Conservation (phyloP, 106 monocot species). For the Dactylorhiza incarnata region DNA sequence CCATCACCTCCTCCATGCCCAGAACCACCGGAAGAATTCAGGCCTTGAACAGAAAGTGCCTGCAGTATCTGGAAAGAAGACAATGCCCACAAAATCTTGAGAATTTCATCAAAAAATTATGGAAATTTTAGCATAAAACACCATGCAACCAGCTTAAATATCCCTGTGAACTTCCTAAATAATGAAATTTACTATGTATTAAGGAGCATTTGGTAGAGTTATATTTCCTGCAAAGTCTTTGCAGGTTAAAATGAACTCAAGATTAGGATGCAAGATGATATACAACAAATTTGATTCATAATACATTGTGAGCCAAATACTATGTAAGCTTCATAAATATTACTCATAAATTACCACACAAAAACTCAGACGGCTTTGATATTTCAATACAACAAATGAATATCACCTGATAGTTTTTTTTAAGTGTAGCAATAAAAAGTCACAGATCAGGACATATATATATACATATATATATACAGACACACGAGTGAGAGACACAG, state of each 20-base stretch:
- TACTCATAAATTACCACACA: not conserved
- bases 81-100: not conserved
- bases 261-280: not conserved
- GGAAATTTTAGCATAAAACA: not conserved
- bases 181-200: not conserved
- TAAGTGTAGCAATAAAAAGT: not conserved
- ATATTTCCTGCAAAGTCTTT: not conserved
- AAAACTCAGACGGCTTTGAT: not conserved
- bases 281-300: not conserved
- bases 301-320: not conserved
- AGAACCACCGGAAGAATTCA: conserved; percentile 17
- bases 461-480: no score
- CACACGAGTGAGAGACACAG: no score
- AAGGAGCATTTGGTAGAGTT: not conserved
- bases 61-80: conserved; percentile 31
- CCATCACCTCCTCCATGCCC: conserved; percentile 7
- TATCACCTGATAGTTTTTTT: not conserved
- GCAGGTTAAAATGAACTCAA: not conserved
- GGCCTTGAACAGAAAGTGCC: conserved; percentile 26
- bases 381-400: not conserved
- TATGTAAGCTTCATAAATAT: not conserved
- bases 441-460: not conserved
- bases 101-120: not conserved
- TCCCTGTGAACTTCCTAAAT: not conserved
- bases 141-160: not conserved